Evolutionary conservation across 2,329 filamentous ascomycete species (phyloP), one percentile per base, ranked within the genome.

Genomic region (Claviceps africana): DNA sequence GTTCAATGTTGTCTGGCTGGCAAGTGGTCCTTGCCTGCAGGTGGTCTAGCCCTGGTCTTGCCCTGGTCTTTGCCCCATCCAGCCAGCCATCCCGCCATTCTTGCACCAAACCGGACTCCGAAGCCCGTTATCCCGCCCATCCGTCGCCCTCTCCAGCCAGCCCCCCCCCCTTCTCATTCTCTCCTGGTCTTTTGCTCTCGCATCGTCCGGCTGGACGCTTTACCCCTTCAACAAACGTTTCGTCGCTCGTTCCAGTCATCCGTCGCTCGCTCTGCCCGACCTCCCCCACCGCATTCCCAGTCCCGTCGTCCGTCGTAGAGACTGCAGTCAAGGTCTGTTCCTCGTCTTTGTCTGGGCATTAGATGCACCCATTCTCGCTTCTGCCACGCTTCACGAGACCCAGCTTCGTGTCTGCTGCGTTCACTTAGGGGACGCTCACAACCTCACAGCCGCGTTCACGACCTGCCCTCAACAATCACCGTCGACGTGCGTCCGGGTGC

Each of bases 171-270:
- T 52, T 47, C 46, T 31, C 46, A 48, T 47, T 31, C 50, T 31
- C 50, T 30, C 35, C 43, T 25, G 45, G 40, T 37, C 35, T 44
- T 43, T 48, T 35, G 54, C 58, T 61, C 55, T 52, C 54, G 51
- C 57, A 54, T 54, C 57, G 59, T 57, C 59, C 57, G 52, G 58
- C 57, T 25, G 25, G 25, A 5, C 25, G 25, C 11, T 19, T 19
- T 13, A 61, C 61, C 61, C 66, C 66, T 69, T 66, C 65, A 67
- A 67, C 65, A 7, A 48, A 67, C 54, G 51, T 51, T 49, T 53
- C 31, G 65, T 58, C 63, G 58, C 63, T 69, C 66, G 66, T 69
- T 70, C 65, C 66, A 69, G 67, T 51, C 48, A 40, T 49, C 51
- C 49, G 46, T 69, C 67, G 59, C 62, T 68, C 66, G 56, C 66